phyloP scores from a whole-genome alignment of 2,329 filamentous ascomycete species.

The Hypoxylon sp. region DNA sequence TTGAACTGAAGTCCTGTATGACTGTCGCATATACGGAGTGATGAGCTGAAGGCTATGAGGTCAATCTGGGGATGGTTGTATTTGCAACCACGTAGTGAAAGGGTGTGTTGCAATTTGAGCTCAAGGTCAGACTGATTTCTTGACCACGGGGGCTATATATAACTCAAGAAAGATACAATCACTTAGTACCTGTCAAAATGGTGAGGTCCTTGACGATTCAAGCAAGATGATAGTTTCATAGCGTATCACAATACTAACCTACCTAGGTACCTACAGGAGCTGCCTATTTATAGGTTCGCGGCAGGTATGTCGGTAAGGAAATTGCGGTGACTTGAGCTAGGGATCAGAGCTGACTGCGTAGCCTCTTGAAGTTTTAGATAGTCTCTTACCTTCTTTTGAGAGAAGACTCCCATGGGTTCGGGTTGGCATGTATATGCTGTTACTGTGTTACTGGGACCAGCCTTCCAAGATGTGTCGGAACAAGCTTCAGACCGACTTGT shows the following conservation, averaged over 20 bases:
- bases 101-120: not conserved
- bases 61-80: not conserved
- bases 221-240: constrained; percentile 7
- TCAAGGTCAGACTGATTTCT: not conserved
- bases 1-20: constrained; percentile 8
- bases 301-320: no score
- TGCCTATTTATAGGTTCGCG: no score
- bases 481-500: no score
- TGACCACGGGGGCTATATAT: not conserved
- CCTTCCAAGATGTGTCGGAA: no score
- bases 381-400: no score
- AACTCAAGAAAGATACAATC: not conserved
- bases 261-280: not conserved
- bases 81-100: not conserved
- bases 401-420: no score
- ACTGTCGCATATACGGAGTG: constrained; percentile 10
- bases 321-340: no score
- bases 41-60: not conserved
- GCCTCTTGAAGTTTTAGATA: no score
- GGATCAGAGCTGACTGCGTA: no score
- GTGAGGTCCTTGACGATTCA: not conserved
- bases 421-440: no score
- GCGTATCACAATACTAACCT: not conserved
- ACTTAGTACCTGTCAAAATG: constrained; percentile 21
- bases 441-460: no score